phyloP scores from a whole-genome alignment of 495 filamentous ascomycete genomes.

The Penicillium cosmopolitanum region DNA sequence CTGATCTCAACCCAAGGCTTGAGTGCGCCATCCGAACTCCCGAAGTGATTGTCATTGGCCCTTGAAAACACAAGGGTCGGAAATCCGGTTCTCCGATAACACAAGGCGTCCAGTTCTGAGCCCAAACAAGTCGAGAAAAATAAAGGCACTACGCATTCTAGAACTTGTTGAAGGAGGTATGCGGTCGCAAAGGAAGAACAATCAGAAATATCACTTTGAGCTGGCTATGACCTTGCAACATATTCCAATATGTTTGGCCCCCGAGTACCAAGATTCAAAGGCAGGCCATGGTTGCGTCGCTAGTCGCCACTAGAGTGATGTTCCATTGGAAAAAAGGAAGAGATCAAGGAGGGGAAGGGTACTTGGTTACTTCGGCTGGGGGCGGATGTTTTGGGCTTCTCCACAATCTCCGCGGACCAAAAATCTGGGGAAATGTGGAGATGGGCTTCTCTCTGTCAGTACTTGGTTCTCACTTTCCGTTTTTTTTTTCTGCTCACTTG shows the following conservation, averaged over 20 bases:
- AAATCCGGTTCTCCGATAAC: neutral
- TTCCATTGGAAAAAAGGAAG: neutral
- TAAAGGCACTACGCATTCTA: too few relatives aligned
- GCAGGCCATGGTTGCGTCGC: neutral
- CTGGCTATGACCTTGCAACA: neutral
- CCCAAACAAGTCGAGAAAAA: too few relatives aligned
- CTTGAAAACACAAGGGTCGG: neutral
- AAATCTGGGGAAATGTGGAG: neutral
- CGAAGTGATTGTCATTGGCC: neutral
- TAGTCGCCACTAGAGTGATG: neutral
- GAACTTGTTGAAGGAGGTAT: too few relatives aligned
- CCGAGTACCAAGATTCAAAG: neutral
- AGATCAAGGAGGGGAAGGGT: neutral
- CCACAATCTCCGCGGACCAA: neutral
- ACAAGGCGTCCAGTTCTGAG: neutral
- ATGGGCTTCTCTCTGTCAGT: neutral
- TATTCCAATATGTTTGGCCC: neutral
- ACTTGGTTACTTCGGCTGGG: neutral
- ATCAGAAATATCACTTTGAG: too few relatives aligned
- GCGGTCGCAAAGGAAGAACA: too few relatives aligned
- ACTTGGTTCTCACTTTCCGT: too few relatives aligned
- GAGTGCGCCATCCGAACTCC: neutral
- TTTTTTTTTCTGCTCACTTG: too few relatives aligned
- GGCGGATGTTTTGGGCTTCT: neutral
- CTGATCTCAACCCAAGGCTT: neutral